These are phyloP conservation scores for Gossypium bickii DNA, from an alignment of 345 rosid genomes.

Conservation along the genomic window DNA sequence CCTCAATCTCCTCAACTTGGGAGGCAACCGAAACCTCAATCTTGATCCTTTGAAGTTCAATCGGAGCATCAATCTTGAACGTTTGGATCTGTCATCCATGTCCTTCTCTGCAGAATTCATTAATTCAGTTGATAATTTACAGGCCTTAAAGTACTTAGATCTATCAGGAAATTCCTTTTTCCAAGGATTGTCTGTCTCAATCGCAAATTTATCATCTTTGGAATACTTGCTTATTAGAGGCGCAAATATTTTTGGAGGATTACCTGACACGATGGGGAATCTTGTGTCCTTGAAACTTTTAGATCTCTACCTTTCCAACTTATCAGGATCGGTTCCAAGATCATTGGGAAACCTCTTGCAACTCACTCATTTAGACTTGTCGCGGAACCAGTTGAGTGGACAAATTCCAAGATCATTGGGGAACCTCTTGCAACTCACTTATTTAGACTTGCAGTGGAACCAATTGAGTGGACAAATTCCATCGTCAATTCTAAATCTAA, in stretches of 20 bases:
- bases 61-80: not conserved
- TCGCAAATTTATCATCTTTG: too few relatives aligned
- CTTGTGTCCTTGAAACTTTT: not conserved
- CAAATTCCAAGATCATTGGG: not conserved
- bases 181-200: too few relatives aligned
- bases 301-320: not conserved
- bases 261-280: too few relatives aligned
- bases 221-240: too few relatives aligned
- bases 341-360: slow-evolving; percentile 1
- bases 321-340: too few relatives aligned
- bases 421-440: not conserved
- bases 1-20: not conserved
- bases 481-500: not conserved
- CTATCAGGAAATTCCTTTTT: too few relatives aligned
- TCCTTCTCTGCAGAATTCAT: not conserved
- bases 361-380: too few relatives aligned
- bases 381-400: too few relatives aligned
- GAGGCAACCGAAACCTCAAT: not conserved
- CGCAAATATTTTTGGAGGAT: too few relatives aligned
- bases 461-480: slow-evolving; percentile 23
- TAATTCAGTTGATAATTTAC: not conserved
- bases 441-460: not conserved
- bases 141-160: not conserved
- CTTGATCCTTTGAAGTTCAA: not conserved
- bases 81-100: not conserved